phyloP scores from a whole-genome alignment of 495 filamentous ascomycete genomes.

The Hyaloscypha bicolor region DNA sequence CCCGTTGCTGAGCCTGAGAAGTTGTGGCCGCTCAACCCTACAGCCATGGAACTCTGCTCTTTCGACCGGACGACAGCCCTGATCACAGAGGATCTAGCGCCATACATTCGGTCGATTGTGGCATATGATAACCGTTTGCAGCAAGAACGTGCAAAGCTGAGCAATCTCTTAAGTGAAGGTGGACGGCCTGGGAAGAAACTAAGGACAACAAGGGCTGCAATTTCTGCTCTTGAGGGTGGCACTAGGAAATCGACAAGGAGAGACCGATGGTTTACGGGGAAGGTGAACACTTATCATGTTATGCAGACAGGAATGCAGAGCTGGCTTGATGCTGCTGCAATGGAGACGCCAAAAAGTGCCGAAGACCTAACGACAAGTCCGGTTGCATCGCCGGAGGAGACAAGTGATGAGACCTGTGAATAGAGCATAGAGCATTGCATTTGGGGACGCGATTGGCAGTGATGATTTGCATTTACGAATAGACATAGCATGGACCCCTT shows the following conservation, averaged over 20 bases:
- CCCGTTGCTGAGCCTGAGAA: conserved; percentile 54
- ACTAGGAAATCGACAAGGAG: conserved; percentile 68
- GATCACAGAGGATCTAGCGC: conserved; percentile 76
- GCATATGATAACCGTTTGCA: conserved; percentile 71
- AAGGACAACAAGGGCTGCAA: conserved; percentile 76
- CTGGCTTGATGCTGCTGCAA: conserved; percentile 56
- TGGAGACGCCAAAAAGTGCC: background rate
- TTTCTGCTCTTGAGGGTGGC: conserved; percentile 83
- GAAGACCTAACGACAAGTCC: background rate
- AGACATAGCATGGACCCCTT: background rate
- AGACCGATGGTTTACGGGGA: conserved; percentile 77
- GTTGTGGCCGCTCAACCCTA: conserved; percentile 15
- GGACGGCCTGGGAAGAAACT: conserved; percentile 55
- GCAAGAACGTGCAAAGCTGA: conserved; percentile 63
- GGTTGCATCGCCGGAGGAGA: background rate
- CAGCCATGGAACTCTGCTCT: conserved; percentile 51
- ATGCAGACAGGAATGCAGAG: conserved; percentile 65
- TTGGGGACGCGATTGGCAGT: background rate
- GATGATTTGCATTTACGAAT: background rate
- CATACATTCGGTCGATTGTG: conserved; percentile 81
- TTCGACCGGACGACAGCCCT: conserved; percentile 69
- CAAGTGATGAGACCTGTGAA: background rate
- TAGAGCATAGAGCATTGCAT: background rate
- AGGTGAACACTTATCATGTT: conserved; percentile 63
- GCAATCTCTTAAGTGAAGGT: conserved; percentile 57